These are phyloP conservation scores for Backusella tuberculispora DNA, from an alignment of 192 early-diverging fungal species.

Conservation along the genomic window DNA sequence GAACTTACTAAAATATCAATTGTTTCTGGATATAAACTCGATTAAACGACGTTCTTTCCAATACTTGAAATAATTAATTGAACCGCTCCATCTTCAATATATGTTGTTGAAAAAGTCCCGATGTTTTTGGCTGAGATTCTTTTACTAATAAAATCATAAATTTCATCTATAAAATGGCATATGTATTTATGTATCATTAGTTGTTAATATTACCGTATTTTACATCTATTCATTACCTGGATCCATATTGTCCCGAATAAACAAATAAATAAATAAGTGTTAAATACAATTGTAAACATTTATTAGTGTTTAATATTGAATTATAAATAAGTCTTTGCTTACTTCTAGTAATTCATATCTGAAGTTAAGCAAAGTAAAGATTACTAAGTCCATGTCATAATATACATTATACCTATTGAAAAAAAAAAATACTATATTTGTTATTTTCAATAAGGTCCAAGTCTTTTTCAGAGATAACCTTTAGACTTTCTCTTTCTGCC, in stretches of 20 bases:
- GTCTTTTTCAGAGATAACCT: neutral
- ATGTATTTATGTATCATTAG: neutral
- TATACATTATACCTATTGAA: constrained; percentile 12
- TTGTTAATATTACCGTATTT: too few species aligned
- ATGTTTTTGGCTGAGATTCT: constrained; percentile 77
- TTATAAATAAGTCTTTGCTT: constrained; percentile 5
- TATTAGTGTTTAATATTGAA: neutral
- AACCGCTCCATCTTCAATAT: constrained; percentile 69
- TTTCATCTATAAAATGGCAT: constrained; percentile 10
- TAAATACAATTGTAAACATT: too few species aligned
- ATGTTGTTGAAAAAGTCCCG: constrained; percentile 72
- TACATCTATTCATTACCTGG: constrained; percentile 21
- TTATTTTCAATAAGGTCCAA: neutral
- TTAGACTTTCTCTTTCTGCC: neutral
- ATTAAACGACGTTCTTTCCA: constrained; percentile 70
- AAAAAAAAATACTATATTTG: neutral
- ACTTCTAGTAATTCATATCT: constrained; percentile 40
- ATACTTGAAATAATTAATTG: constrained; percentile 76
- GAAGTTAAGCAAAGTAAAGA: neutral
- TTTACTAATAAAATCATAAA: constrained; percentile 46
- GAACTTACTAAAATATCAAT: constrained; percentile 42
- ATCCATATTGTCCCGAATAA: constrained; percentile 32
- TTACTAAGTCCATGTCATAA: neutral
- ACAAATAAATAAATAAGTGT: too few species aligned
- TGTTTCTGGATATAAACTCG: constrained; percentile 45